A percentile compares a stretch with the other conserved stretches of the same genome.
Evolutionary conservation across 257 asterid species (phyloP).

Genomic region (Ballota nigra): DNA sequence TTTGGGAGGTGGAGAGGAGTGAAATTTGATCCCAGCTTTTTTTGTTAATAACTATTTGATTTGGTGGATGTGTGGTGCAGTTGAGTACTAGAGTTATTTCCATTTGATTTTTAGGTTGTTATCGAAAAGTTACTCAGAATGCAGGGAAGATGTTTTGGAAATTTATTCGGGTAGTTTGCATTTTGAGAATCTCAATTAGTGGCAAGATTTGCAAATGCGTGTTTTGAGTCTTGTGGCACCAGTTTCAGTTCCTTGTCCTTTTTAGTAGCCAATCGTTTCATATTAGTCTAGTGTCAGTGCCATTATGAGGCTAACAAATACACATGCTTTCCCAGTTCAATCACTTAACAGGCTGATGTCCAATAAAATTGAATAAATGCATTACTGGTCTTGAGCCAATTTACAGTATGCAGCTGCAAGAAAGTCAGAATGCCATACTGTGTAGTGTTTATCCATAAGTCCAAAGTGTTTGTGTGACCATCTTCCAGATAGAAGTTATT

Average conservation of each 20-base stretch:
- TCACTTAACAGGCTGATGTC: not conserved
- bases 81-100: not conserved
- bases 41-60: not conserved
- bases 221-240: not conserved
- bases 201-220: not conserved
- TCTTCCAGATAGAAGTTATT: not conserved
- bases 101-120: not conserved
- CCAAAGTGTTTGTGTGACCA: not conserved
- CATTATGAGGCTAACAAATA: not conserved
- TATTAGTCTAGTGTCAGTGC: not conserved
- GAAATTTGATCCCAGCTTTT: not conserved
- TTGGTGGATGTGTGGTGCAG: not conserved
- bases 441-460: not conserved
- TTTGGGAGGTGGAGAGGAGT: not conserved
- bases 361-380: not conserved
- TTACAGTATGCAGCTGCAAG: not conserved
- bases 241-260: not conserved
- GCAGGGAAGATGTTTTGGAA: not conserved
- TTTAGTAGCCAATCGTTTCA: not conserved
- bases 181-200: not conserved
- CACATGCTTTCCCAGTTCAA: not conserved
- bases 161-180: not conserved
- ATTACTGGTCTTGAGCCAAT: not conserved
- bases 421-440: not conserved
- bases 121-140: not conserved